Percentiles rank a stretch among this genome's conserved stretches.
Evolutionary conservation across 1,284 basidiomycete species (phyloP).

Genomic region (Trametes sp.): DNA sequence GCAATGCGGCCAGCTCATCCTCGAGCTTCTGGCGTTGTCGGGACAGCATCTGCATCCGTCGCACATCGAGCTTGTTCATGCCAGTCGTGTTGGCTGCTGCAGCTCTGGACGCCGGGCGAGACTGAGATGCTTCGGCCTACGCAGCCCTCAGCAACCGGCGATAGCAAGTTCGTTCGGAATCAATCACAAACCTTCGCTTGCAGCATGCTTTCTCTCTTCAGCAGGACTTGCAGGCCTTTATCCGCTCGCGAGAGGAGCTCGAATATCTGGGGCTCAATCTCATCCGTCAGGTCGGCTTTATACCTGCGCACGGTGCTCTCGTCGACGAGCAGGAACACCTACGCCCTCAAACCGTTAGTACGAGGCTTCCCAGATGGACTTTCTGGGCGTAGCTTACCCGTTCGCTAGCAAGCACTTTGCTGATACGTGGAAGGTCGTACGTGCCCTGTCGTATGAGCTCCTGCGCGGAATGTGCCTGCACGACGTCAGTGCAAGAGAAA

Average conservation of each 20-base stretch:
- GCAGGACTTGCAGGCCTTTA: slow-evolving; percentile 64
- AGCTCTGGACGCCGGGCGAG: slow-evolving; percentile 49
- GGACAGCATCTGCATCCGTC: slow-evolving; percentile 65
- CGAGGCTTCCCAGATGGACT: background rate
- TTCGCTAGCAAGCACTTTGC: slow-evolving; percentile 67
- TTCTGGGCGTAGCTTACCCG: slow-evolving; percentile 50
- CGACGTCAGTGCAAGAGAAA: slow-evolving; percentile 1
- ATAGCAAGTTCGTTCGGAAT: background rate
- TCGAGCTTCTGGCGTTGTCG: slow-evolving; percentile 71
- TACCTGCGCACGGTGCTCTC: slow-evolving; percentile 73
- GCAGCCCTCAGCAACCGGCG: background rate
- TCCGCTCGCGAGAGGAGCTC: slow-evolving; percentile 77
- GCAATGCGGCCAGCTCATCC: slow-evolving; percentile 59
- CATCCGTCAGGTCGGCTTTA: slow-evolving; percentile 74
- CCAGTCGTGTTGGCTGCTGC: slow-evolving; percentile 56
- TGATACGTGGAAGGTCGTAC: slow-evolving; percentile 72
- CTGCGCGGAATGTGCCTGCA: slow-evolving; percentile 70
- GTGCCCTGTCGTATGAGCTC: slow-evolving; percentile 73
- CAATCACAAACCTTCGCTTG: slow-evolving; percentile 59
- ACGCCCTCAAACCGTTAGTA: background rate
- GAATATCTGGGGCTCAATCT: slow-evolving; percentile 79
- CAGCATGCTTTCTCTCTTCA: slow-evolving; percentile 64
- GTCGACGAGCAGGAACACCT: slow-evolving; percentile 77
- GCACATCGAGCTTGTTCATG: slow-evolving; percentile 68
- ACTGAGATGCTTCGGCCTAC: slow-evolving; percentile 54